Evolutionary conservation across 1,139 yeast genomes (phyloP).

Genomic region (Diutina ranongensis): DNA sequence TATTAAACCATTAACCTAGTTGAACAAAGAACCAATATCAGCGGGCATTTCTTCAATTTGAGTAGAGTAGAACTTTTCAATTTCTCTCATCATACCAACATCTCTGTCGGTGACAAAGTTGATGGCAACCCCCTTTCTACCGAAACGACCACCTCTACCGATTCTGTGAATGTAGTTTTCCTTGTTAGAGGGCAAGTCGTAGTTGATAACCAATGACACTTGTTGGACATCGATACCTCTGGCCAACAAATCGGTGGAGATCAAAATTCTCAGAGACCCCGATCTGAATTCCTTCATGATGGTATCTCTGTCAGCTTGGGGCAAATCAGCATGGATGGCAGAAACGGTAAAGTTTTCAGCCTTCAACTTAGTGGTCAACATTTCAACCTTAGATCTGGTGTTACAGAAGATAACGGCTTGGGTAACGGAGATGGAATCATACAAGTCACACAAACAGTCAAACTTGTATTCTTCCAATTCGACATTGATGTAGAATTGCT

Average conservation of each 20-base stretch:
- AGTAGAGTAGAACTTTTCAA: slow-evolving; percentile 96
- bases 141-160: slow-evolving; percentile 99
- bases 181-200: slow-evolving; percentile 93
- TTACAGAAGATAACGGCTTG: slow-evolving; percentile 99
- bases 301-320: slow-evolving; percentile 94
- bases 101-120: slow-evolving; percentile 91
- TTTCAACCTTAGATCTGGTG: slow-evolving; percentile 96
- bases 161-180: slow-evolving; percentile 99
- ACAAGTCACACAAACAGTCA: slow-evolving; percentile 92
- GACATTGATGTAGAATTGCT: slow-evolving; percentile 91
- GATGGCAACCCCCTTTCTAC: slow-evolving; percentile 99
- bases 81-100: slow-evolving; percentile 90
- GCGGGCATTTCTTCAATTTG: slow-evolving; percentile 98
- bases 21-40: slow-evolving; percentile 75
- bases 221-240: slow-evolving; percentile 99
- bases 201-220: slow-evolving; percentile 95
- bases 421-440: slow-evolving; percentile 95
- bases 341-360: slow-evolving; percentile 90
- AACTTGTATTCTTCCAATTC: slow-evolving; percentile 90
- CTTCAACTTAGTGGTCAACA: slow-evolving; percentile 76
- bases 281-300: slow-evolving; percentile 98
- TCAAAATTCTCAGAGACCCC: slow-evolving; percentile 94
- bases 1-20: slow-evolving; percentile 16
- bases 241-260: slow-evolving; percentile 95
- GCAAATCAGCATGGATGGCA: slow-evolving; percentile 95